These are phyloP conservation scores for Tetrapisispora arboricola DNA, from an alignment of 805 yeast genomes.

Conservation along the genomic window DNA sequence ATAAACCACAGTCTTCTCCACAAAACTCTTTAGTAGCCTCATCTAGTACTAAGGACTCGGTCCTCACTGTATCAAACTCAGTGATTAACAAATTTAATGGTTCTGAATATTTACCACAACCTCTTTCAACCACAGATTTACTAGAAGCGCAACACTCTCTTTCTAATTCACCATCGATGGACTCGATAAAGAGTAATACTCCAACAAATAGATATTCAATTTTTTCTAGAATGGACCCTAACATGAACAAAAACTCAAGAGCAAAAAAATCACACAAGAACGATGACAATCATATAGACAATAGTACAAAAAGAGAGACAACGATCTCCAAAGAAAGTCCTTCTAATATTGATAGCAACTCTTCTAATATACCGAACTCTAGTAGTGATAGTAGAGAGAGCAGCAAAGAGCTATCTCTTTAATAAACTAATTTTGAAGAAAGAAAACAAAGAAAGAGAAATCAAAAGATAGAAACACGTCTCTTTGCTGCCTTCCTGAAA, in stretches of 20 bases:
- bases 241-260: neutral
- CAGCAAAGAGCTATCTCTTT: neutral
- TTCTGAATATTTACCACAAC: neutral
- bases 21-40: neutral
- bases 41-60: neutral
- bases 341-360: neutral
- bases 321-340: neutral
- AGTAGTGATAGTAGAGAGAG: neutral
- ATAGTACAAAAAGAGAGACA: no score
- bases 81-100: neutral
- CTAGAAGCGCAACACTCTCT: neutral
- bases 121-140: constrained; percentile 1
- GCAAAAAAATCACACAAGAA: neutral
- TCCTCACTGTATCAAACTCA: neutral
- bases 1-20: constrained; percentile 17
- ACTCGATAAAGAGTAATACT: neutral
- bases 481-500: no score
- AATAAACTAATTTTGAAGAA: no score
- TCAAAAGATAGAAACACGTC: no score
- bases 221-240: neutral
- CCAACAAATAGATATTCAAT: neutral
- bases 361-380: neutral
- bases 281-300: no score
- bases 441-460: no score
- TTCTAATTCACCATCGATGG: constrained; percentile 1